A percentile compares a stretch with the other conserved stretches of the same genome.
Evolutionary conservation across 2,329 filamentous ascomycete species (phyloP).

Genomic region (Coniella lustricola): DNA sequence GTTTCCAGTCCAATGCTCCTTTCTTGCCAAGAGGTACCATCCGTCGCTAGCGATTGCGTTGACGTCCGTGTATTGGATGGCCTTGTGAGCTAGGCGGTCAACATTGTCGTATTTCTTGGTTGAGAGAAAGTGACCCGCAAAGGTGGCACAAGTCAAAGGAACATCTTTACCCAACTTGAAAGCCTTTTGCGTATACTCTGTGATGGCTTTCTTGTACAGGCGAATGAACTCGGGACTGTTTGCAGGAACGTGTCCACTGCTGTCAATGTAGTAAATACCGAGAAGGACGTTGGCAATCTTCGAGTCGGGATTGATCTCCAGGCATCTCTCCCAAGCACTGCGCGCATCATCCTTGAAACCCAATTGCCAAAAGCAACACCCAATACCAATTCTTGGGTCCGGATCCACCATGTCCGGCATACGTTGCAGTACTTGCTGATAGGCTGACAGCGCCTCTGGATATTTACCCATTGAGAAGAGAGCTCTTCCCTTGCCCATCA

Average conservation of each 20-base stretch:
- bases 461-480: constrained; percentile 83
- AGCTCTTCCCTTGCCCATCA: constrained; percentile 82
- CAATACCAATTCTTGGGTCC: constrained; percentile 91
- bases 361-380: constrained; percentile 94
- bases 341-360: constrained; percentile 92
- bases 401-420: constrained; percentile 86
- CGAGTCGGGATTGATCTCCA: constrained; percentile 75
- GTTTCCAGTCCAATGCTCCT: constrained; percentile 79
- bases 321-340: constrained; percentile 77
- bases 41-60: constrained; percentile 96
- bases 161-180: constrained; percentile 91
- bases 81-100: constrained; percentile 80
- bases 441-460: constrained; percentile 71
- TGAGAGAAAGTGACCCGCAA: constrained; percentile 83
- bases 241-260: constrained; percentile 74
- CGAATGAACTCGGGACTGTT: constrained; percentile 78
- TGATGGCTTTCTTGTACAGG: constrained; percentile 90
- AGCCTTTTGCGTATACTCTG: constrained; percentile 84
- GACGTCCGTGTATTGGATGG: constrained; percentile 92
- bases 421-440: constrained; percentile 79
- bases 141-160: constrained; percentile 82
- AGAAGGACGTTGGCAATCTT: constrained; percentile 88
- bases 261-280: constrained; percentile 81
- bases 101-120: constrained; percentile 75
- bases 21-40: constrained; percentile 89